These are phyloP conservation scores for Pythium brachiatum DNA, from an alignment of 352 stramenopile genomes.

Conservation along the genomic window DNA sequence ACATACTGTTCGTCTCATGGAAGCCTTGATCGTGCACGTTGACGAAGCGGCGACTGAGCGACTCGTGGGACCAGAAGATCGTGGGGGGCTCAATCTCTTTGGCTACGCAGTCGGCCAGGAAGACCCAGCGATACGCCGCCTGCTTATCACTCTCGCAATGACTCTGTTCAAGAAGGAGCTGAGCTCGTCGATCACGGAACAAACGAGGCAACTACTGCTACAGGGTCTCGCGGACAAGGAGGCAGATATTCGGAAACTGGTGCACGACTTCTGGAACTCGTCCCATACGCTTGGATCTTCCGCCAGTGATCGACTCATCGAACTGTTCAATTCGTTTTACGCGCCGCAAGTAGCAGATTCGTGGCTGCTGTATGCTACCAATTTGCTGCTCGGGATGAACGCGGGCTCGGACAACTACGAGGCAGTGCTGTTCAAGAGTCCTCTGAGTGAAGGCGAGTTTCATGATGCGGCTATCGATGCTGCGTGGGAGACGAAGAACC, in stretches of 20 bases:
- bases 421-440: constrained; percentile 44
- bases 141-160: constrained; percentile 45
- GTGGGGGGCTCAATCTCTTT: constrained; percentile 44
- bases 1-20: constrained; percentile 39
- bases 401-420: constrained; percentile 31
- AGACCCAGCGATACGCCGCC: constrained; percentile 32
- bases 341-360: constrained; percentile 43
- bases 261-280: constrained; percentile 48
- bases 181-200: constrained; percentile 2
- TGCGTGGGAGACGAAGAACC: constrained; percentile 62
- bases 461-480: constrained; percentile 56
- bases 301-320: constrained; percentile 43
- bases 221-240: constrained; percentile 53
- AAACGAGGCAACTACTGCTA: constrained; percentile 40
- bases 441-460: constrained; percentile 46
- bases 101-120: constrained; percentile 35
- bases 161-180: constrained; percentile 34
- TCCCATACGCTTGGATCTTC: constrained; percentile 30
- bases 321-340: constrained; percentile 53
- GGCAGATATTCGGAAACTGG: constrained; percentile 32
- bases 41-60: constrained; percentile 23
- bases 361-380: constrained; percentile 71
- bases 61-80: constrained; percentile 25
- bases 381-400: constrained; percentile 45
- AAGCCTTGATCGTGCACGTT: constrained; percentile 36